These are phyloP conservation scores for Cercophora sp. DNA, from an alignment of 495 filamentous ascomycete species.

Conservation along the genomic window DNA sequence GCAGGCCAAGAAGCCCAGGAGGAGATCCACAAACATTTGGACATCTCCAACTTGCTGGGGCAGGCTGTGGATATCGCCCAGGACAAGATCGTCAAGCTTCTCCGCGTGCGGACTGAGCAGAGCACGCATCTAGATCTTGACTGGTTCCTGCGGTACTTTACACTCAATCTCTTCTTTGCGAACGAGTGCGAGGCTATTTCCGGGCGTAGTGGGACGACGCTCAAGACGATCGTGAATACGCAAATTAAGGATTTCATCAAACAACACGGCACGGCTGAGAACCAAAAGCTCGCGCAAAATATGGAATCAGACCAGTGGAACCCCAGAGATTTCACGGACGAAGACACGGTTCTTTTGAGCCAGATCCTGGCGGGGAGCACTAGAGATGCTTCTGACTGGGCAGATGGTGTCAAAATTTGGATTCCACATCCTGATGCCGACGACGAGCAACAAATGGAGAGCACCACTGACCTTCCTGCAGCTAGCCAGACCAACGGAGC, in stretches of 20 bases:
- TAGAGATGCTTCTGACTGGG: slow-evolving; percentile 72
- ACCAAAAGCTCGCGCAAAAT: slow-evolving; percentile 70
- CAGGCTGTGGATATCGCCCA: slow-evolving; percentile 92
- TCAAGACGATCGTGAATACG: slow-evolving; percentile 84
- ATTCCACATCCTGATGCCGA: slow-evolving; percentile 43
- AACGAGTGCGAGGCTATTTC: slow-evolving; percentile 97
- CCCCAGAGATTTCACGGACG: slow-evolving; percentile 75
- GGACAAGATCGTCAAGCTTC: slow-evolving; percentile 83
- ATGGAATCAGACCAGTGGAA: slow-evolving; percentile 93
- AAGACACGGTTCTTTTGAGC: slow-evolving; percentile 57
- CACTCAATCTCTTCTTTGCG: slow-evolving; percentile 86
- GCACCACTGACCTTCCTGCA: too few relatives aligned
- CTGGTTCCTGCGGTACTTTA: slow-evolving; percentile 87
- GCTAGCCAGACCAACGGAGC: slow-evolving; percentile 46
- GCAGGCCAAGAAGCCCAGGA: slow-evolving; percentile 56
- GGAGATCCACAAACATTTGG: slow-evolving; percentile 77
- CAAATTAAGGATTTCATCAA: slow-evolving; percentile 90
- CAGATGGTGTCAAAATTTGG: slow-evolving; percentile 68
- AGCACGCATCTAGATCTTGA: slow-evolving; percentile 65
- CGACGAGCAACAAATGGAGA: slow-evolving; percentile 16
- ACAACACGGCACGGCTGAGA: slow-evolving; percentile 68
- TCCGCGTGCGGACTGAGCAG: slow-evolving; percentile 88
- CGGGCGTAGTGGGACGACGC: slow-evolving; percentile 73
- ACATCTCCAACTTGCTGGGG: slow-evolving; percentile 90
- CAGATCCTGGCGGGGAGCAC: slow-evolving; percentile 76